Base-by-base conservation (phyloP, 441 rosid genomes). In the Pelargonium fulgidum region DNA sequence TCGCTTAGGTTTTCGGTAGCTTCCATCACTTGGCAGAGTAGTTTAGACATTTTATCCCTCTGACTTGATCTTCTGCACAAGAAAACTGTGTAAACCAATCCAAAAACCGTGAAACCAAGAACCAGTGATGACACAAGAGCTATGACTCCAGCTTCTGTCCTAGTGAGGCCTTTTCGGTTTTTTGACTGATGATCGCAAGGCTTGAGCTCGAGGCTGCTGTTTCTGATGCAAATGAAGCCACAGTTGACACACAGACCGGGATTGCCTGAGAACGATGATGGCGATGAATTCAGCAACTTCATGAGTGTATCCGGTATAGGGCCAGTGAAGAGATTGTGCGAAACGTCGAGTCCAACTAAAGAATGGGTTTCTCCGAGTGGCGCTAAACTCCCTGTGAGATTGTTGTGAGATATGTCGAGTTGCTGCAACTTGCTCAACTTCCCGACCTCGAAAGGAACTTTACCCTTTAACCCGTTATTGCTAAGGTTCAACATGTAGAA, bases 1-100 rank as follows among this genome's bases (percentile, higher is more conserved):
- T 84, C 90, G 41, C 77, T 74, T 13, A 91, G 88, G 70, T 89
- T 89, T 66, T 84, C 93, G 0, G 92, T 88, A 20, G 91, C 97
- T 74, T 79, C 80, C 70, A 87, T 81, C 69, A 85, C 86, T 78
- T 85, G 70, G 59, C 66, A 76, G 13, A 89, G 80, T 29, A 86
- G 77, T 22, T 82, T 66, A 45, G 92, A 71, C 48, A 81, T 82
- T 75, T 81, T 83, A 45, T 61, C 69, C 72, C 70, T 82, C 62
- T 48, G 67, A 69, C 79, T 72, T 6, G 70, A 66, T 65, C 65
- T 79, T 81, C 69, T 80, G 42, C 17, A 16, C 3, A 70, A 65
- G 33, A 73, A 22, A 54, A 70, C 81, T 58, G 73, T 41, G 71
- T 72, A 82, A 52, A 74, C 78, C 62, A 85, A 44, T 67, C 69